Percentiles rank a stretch among this genome's conserved stretches.
Evolutionary conservation across 192 early-diverging fungal species (phyloP).

Genomic region (Backusella tuberculispora): DNA sequence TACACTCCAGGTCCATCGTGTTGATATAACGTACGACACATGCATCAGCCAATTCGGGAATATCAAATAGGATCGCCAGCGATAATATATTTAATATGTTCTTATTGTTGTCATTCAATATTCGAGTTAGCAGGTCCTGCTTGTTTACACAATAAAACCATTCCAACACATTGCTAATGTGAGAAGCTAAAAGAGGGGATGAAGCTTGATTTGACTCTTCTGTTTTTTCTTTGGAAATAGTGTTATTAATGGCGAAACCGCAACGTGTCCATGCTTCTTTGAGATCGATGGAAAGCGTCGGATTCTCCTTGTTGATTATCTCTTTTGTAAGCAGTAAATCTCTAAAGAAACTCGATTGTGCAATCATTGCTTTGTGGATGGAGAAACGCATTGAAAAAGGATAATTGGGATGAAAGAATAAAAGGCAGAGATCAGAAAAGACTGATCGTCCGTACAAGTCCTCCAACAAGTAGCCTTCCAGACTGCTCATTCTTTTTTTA

Average conservation of each 20-base stretch:
- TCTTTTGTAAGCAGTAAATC: too few relatives aligned
- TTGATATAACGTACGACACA: not conserved
- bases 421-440: not conserved
- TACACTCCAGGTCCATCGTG: not conserved
- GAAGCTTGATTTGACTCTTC: not conserved
- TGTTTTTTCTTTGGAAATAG: not conserved
- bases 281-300: not conserved
- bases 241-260: not conserved
- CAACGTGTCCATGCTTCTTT: not conserved
- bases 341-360: not conserved
- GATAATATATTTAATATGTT: not conserved
- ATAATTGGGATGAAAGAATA: not conserved
- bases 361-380: not conserved
- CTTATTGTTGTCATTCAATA: not conserved
- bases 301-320: too few relatives aligned
- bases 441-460: not conserved
- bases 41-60: not conserved
- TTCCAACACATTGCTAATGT: not conserved
- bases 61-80: constrained; percentile 3
- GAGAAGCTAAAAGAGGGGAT: too few relatives aligned
- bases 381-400: not conserved
- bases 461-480: too few relatives aligned
- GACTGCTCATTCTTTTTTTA: too few relatives aligned
- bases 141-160: constrained; percentile 6
- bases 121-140: not conserved